phyloP scores from a whole-genome alignment of 768 basidiomycete species.

The Dentipellis sp. region DNA sequence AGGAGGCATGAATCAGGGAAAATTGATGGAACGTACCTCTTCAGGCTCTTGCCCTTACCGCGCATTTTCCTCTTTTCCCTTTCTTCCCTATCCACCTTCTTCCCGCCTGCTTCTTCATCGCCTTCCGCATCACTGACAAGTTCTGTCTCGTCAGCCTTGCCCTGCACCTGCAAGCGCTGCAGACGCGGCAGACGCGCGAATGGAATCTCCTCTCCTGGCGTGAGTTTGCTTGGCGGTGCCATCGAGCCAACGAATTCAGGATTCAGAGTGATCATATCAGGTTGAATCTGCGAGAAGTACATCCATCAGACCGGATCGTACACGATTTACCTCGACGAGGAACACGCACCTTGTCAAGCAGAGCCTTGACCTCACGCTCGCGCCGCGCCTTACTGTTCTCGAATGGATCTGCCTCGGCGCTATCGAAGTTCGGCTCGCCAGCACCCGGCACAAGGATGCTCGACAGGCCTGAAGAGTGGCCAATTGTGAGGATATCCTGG shows the following conservation, averaged over 20 bases:
- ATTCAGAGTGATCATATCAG: constrained; percentile 84
- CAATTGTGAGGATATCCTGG: constrained; percentile 75
- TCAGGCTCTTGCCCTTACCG: constrained; percentile 80
- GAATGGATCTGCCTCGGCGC: constrained; percentile 88
- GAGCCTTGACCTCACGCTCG: constrained; percentile 83
- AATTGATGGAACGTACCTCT: constrained; percentile 35
- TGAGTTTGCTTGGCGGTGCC: constrained; percentile 49
- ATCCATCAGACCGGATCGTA: neutral
- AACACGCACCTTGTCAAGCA: constrained; percentile 68
- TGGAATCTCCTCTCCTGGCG: constrained; percentile 41
- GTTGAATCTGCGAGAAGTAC: constrained; percentile 56
- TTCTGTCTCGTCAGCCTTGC: constrained; percentile 67
- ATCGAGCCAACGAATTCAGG: constrained; percentile 69
- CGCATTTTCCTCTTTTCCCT: constrained; percentile 75
- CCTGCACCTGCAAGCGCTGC: constrained; percentile 64
- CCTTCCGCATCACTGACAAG: constrained; percentile 25
- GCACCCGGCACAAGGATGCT: constrained; percentile 84
- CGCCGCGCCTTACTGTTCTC: constrained; percentile 74
- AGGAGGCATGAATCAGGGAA: neutral
- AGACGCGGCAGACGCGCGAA: constrained; percentile 71
- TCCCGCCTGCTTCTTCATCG: constrained; percentile 29
- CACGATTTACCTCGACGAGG: neutral
- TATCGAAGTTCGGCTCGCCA: constrained; percentile 95
- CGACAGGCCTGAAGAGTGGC: constrained; percentile 72
- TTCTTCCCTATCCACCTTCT: constrained; percentile 25